phyloP scores from a whole-genome alignment of 805 yeast genomes.

The Clavispora vitiphila region DNA sequence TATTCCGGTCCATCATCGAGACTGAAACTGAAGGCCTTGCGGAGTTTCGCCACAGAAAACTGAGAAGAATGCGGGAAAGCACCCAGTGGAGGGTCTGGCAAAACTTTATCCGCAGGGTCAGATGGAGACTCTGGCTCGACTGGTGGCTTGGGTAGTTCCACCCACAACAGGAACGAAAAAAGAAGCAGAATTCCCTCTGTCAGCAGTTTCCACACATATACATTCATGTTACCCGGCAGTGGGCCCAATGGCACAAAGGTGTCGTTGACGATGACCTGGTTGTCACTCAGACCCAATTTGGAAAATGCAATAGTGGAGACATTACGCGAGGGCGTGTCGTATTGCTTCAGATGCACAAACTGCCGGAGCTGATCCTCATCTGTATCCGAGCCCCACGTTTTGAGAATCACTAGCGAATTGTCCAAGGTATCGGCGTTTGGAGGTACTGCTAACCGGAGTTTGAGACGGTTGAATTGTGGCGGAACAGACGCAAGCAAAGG shows the following conservation, averaged over 20 bases:
- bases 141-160: background rate
- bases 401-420: conserved; percentile 28
- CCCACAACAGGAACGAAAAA: conserved; percentile 5
- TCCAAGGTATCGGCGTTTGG: conserved; percentile 4
- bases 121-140: conserved; percentile 8
- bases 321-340: conserved; percentile 13
- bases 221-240: conserved; percentile 1
- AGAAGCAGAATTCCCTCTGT: background rate
- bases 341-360: conserved; percentile 6
- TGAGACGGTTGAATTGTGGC: conserved; percentile 18
- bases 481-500: conserved; percentile 32
- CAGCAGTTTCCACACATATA: conserved; percentile 11
- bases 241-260: conserved; percentile 3
- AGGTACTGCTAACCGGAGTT: conserved; percentile 20
- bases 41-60: conserved; percentile 10
- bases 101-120: conserved; percentile 1
- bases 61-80: background rate
- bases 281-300: conserved; percentile 22
- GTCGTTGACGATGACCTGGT: conserved; percentile 14
- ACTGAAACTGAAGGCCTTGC: conserved; percentile 28
- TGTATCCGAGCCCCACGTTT: conserved; percentile 18
- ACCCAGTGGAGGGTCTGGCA: conserved; percentile 1
- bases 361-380: conserved; percentile 9
- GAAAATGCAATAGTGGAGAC: conserved; percentile 26
- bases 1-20: conserved; percentile 44